A percentile compares a stretch with the other conserved stretches of the same genome.
These are phyloP conservation scores for Lepiota subincarnata DNA, from an alignment of 768 basidiomycete genomes.

Conservation along the genomic window DNA sequence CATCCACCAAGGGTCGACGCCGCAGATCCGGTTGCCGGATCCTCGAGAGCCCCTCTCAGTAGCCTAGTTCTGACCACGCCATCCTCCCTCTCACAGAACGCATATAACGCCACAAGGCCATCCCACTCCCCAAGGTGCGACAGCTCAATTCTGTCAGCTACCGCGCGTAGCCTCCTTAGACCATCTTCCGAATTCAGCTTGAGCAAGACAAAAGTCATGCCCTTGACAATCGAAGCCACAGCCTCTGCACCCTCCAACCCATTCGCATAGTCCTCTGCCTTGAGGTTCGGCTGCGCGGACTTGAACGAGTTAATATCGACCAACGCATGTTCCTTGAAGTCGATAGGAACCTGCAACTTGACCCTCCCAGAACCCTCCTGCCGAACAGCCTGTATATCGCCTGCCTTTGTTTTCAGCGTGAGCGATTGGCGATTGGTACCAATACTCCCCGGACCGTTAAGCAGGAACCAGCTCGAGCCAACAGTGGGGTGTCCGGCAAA, in stretches of 20 bases:
- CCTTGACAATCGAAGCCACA: slow-evolving; percentile 42
- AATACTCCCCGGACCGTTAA: slow-evolving; percentile 18
- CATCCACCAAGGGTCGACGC: slow-evolving; percentile 40
- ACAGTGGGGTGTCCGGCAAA: slow-evolving; percentile 46
- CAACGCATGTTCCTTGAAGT: slow-evolving; percentile 37
- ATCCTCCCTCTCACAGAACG: slow-evolving; percentile 29
- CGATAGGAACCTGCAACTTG: slow-evolving; percentile 32
- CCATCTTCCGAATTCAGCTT: slow-evolving; percentile 35
- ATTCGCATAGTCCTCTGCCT: slow-evolving; percentile 31
- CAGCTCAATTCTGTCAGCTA: slow-evolving; percentile 20
- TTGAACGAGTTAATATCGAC: slow-evolving; percentile 24
- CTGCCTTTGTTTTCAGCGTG: slow-evolving; percentile 37
- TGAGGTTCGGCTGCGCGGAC: slow-evolving; percentile 24
- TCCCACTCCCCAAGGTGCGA: slow-evolving; percentile 36
- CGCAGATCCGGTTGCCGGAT: slow-evolving; percentile 45
- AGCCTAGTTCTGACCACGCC: slow-evolving; percentile 36
- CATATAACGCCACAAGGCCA: slow-evolving; percentile 32
- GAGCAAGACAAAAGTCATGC: slow-evolving; percentile 41
- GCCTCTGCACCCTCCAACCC: slow-evolving; percentile 29
- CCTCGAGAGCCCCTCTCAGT: slow-evolving; percentile 37
- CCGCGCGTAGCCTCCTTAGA: slow-evolving; percentile 26
- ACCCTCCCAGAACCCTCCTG: slow-evolving; percentile 23
- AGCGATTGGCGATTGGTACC: slow-evolving; percentile 16
- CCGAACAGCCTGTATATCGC: slow-evolving; percentile 33
- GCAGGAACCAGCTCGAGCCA: slow-evolving; percentile 39